Evolutionary conservation across 2,329 filamentous ascomycete genomes (phyloP).

Genomic region (Gyromitra esculenta): DNA sequence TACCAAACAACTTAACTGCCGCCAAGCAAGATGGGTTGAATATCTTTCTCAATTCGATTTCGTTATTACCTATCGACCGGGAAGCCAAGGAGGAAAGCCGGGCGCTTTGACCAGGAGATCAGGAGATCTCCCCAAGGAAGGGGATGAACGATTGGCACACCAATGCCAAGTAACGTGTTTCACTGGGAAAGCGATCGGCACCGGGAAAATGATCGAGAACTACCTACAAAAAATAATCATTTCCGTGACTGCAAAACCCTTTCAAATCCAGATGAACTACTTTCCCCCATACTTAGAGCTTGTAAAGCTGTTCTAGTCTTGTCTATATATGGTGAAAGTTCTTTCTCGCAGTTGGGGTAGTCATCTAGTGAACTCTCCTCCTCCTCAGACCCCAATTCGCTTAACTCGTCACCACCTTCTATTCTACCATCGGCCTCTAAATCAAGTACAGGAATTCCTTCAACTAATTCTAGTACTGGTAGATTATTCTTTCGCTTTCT

Average conservation of each 20-base stretch:
- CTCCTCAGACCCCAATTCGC: not conserved
- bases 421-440: not conserved
- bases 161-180: no score
- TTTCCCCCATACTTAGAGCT: not conserved
- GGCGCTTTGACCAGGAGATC: no score
- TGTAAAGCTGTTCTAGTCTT: not conserved
- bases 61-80: no score
- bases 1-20: no score
- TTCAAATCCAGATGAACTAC: not conserved
- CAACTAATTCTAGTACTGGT: not conserved
- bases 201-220: not conserved
- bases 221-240: not conserved
- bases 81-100: no score
- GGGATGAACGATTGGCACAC: no score
- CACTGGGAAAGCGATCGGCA: not conserved
- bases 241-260: not conserved
- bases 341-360: not conserved
- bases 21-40: no score
- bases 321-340: not conserved
- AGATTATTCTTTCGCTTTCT: not conserved
- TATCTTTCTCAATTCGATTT: no score
- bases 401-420: not conserved
- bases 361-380: not conserved
- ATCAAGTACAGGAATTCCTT: conserved; percentile 1
- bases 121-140: no score